Base-by-base conservation (phyloP, 2,329 filamentous ascomycete species). In the Microsporum ferrugineum region DNA sequence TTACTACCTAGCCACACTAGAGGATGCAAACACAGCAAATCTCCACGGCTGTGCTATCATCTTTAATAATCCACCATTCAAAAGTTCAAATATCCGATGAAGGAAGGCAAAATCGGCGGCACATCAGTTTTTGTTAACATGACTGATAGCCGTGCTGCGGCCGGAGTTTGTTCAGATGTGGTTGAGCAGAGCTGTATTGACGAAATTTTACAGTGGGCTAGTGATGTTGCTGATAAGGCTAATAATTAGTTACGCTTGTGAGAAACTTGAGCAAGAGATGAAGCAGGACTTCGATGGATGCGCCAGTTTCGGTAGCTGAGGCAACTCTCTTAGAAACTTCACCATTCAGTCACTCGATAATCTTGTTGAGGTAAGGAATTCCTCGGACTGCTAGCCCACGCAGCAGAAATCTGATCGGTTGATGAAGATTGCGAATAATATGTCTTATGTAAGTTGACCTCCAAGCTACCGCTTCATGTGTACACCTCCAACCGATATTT, bases 21-120 rank as follows among this genome's bases (percentile, higher is more conserved):
- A 60, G 0, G 34, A 47, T 4, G 23, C 63, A 2, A 39, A 63
- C 1, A 47, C 51, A 1, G 38, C 38, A 5, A 34, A 59, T 14
- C 34, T 66, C 8, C 31, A 43, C 8, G 65, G 65, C 10, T 66
- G 65, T n/a, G 64, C 63, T 4, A 62, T 66, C 2, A n/a, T 63
- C 47, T 66, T 66, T 56, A 61, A 66, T 47, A 57, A 66, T 29
- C 41, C 61, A 2, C 63, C 64, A 1, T 43, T 60, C 3, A 61
- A 53, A 53, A 45, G 7, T 65, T 66, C 6, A 58, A 59, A 43
- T 34, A 39, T 2, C 45, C 14, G 45, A 61, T n/a, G 57, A 64
- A 31, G 49, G 38, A 2, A 57, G 49, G 3, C 58, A 49, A 49
- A 49, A 31, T 49, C 2, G 23, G 23, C 10, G 45, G 23, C 6